These are phyloP conservation scores for Salix suchowensis DNA, from an alignment of 345 rosid genomes.

Conservation along the genomic window DNA sequence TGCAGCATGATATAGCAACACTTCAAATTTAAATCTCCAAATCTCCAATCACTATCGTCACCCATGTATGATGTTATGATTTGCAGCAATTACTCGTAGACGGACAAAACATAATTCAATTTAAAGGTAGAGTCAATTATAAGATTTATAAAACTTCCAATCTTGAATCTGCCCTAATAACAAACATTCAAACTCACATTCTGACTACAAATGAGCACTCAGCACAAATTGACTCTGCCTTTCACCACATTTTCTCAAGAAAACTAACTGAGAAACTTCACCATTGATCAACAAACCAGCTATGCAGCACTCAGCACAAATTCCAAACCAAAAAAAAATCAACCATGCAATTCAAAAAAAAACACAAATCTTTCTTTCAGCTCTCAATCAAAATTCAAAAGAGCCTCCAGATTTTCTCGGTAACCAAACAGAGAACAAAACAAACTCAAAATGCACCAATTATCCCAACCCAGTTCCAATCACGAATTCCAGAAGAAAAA, in stretches of 20 bases:
- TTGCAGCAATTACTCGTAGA: background rate
- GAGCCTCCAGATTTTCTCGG: conserved; percentile 1
- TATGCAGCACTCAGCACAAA: background rate
- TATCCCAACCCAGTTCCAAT: background rate
- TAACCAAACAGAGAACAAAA: conserved; percentile 2
- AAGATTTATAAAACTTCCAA: background rate
- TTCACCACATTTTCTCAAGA: background rate
- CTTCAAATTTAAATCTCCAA: too few relatives aligned
- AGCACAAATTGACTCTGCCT: background rate
- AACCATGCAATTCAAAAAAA: background rate
- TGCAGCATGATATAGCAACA: too few relatives aligned
- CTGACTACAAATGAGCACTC: background rate
- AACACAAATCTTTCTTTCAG: background rate
- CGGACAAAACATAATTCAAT: background rate
- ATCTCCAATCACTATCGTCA: background rate
- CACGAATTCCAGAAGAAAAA: too few relatives aligned
- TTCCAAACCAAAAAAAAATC: background rate
- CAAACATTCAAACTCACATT: background rate
- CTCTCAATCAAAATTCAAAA: background rate
- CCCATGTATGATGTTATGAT: background rate
- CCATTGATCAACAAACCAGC: background rate
- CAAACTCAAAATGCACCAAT: conserved; percentile 6
- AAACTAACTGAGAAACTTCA: background rate
- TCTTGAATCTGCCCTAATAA: background rate
- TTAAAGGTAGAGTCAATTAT: background rate